Conservation (phyloP, 208 protist genomes). For the Trypanosoma melophagium region DNA sequence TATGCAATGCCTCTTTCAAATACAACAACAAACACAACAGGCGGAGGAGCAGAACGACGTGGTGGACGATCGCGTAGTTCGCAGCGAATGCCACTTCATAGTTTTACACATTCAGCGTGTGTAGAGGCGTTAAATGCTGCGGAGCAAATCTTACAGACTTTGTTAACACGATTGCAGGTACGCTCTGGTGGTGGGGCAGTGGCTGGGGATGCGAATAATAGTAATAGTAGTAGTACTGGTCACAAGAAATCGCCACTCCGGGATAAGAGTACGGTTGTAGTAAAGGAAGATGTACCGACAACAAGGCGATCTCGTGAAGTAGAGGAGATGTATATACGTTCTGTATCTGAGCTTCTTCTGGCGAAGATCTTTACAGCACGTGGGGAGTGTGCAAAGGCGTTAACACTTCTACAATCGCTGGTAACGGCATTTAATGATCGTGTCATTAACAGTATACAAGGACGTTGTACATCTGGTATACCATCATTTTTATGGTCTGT, state of each 20-base stretch:
- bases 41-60: conserved; percentile 3
- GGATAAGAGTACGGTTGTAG: not conserved
- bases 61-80: conserved; percentile 11
- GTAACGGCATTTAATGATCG: conserved; percentile 14
- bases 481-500: conserved; percentile 56
- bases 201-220: not conserved
- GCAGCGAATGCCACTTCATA: conserved; percentile 10
- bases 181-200: not conserved
- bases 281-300: not conserved
- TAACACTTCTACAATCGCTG: conserved; percentile 11
- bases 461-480: not conserved
- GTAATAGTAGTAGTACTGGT: not conserved
- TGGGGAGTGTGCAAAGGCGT: conserved; percentile 23
- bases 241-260: not conserved
- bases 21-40: not conserved
- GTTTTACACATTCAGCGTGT: conserved; percentile 39
- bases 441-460: not conserved
- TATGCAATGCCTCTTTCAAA: conserved; percentile 5
- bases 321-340: conserved; percentile 17
- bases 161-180: conserved; percentile 16
- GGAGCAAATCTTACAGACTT: conserved; percentile 43
- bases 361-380: conserved; percentile 22
- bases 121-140: conserved; percentile 51
- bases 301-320: conserved; percentile 11
- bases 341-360: conserved; percentile 19